phyloP scores from a whole-genome alignment of 352 stramenopile genomes.

The Globisporangium sylvaticum region DNA sequence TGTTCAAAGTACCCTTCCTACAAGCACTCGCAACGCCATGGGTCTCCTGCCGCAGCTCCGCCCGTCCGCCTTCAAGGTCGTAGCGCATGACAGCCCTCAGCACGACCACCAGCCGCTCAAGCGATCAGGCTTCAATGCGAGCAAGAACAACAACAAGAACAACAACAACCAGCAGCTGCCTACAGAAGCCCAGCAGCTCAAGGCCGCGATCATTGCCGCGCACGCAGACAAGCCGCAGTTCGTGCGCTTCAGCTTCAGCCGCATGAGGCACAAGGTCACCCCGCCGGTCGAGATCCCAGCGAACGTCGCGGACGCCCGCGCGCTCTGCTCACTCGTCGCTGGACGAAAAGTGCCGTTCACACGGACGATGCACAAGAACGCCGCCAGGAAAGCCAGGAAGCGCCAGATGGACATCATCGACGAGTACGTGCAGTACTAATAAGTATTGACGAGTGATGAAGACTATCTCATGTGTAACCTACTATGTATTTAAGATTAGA shows the following conservation, averaged over 20 bases:
- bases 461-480: neutral
- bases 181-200: conserved; percentile 12
- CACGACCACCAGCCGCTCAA: neutral
- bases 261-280: conserved; percentile 12
- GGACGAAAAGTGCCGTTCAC: conserved; percentile 8
- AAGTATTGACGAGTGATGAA: neutral
- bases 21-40: neutral
- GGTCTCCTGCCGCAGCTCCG: conserved; percentile 3
- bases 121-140: neutral
- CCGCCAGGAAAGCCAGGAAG: neutral
- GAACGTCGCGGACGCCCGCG: neutral
- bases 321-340: neutral
- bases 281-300: conserved; percentile 7
- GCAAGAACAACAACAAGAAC: neutral
- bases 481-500: neutral
- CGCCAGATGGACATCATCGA: conserved; percentile 1
- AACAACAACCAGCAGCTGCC: neutral
- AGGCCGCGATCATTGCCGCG: conserved; percentile 2
- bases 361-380: neutral
- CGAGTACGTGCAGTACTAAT: conserved; percentile 9
- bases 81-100: neutral
- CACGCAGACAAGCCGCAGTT: conserved; percentile 1
- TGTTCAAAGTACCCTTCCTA: neutral
- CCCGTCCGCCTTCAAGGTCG: conserved; percentile 3
- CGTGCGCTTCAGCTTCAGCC: conserved; percentile 10